Conservation (phyloP, 1,139 yeast species). For the Taphrina pruni region DNA sequence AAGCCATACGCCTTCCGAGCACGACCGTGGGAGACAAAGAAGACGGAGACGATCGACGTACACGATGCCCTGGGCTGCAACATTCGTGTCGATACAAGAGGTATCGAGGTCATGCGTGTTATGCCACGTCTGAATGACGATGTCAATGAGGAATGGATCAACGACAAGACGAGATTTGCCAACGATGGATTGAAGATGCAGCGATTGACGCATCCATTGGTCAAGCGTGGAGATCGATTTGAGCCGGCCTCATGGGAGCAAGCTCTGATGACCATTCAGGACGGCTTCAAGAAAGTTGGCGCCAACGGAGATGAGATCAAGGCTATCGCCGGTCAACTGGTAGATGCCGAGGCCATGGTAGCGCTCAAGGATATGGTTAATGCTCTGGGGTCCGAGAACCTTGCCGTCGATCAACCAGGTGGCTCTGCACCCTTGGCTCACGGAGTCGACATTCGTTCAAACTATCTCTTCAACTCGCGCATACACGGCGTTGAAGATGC, state of each 20-base stretch:
- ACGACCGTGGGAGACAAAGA: conserved; percentile 92
- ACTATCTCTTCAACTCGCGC: conserved; percentile 79
- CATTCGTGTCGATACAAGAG: conserved; percentile 84
- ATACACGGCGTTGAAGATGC: conserved; percentile 83
- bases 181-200: conserved; percentile 87
- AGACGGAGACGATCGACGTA: conserved; percentile 87
- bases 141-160: conserved; percentile 89
- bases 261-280: conserved; percentile 73
- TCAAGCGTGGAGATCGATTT: conserved; percentile 73
- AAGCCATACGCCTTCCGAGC: conserved; percentile 91
- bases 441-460: conserved; percentile 77
- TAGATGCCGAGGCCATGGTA: conserved; percentile 82
- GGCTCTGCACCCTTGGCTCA: conserved; percentile 66
- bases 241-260: conserved; percentile 87
- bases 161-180: conserved; percentile 85
- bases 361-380: conserved; percentile 81
- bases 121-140: conserved; percentile 86
- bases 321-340: conserved; percentile 81
- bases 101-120: conserved; percentile 86
- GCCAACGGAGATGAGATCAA: conserved; percentile 76
- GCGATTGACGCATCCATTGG: conserved; percentile 80
- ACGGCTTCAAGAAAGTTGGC: conserved; percentile 63
- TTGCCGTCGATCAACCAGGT: conserved; percentile 71
- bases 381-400: conserved; percentile 78
- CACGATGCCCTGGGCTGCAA: conserved; percentile 84